Evolutionary conservation across 805 yeast species (phyloP).

Genomic region (Aciculoconidium aculeatum): DNA sequence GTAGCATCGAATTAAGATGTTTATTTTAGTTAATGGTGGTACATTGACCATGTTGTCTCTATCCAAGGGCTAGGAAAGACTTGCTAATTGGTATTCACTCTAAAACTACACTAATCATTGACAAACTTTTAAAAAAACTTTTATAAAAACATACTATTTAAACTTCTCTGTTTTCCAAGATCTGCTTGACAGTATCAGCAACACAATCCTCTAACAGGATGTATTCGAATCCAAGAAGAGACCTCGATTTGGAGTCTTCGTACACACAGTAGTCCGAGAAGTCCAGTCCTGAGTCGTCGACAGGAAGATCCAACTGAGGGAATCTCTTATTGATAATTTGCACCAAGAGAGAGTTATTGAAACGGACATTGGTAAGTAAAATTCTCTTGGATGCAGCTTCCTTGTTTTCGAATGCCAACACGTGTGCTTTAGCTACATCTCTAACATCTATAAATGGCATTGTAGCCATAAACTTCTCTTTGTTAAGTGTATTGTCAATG

Average conservation of each 20-base stretch:
- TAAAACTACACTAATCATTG: no score
- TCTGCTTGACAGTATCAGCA: conserved; percentile 18
- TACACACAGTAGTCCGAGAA: conserved; percentile 5
- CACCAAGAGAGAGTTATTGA: conserved; percentile 15
- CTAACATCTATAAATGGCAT: conserved; percentile 12
- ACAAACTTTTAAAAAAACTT: no score
- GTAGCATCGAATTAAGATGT: no score
- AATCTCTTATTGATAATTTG: conserved; percentile 17
- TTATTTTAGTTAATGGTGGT: no score
- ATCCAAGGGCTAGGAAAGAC: no score
- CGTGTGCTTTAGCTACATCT: conserved; percentile 13
- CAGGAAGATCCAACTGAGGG: conserved; percentile 15
- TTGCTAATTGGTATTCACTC: no score
- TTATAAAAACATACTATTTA: no score
- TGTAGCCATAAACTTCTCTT: conserved; percentile 3
- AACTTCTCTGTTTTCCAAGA: no score
- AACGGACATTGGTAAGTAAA: conserved; percentile 16
- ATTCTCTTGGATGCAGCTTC: conserved; percentile 22
- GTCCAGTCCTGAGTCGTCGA: conserved; percentile 10
- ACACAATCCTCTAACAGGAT: conserved; percentile 14
- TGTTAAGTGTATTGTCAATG: conserved; percentile 8
- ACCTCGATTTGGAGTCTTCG: conserved; percentile 13
- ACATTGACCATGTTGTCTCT: no score
- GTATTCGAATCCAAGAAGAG: conserved; percentile 15
- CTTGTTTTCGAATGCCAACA: conserved; percentile 10